These are phyloP conservation scores for Clavispora phyllophila DNA, from an alignment of 805 yeast species.

Conservation along the genomic window DNA sequence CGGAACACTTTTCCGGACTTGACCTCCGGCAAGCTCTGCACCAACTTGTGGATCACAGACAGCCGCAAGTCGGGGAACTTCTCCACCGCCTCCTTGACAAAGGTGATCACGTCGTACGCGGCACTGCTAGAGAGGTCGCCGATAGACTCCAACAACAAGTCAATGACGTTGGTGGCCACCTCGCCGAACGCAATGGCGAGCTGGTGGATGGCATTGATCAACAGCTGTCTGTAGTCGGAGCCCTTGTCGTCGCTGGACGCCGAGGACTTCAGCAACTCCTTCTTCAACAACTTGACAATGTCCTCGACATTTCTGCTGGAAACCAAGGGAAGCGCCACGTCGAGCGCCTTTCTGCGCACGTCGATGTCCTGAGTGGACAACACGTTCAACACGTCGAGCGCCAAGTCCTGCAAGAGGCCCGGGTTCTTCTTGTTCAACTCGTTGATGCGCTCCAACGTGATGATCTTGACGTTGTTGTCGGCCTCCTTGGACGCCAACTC, in stretches of 20 bases:
- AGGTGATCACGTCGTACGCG: constrained; percentile 85
- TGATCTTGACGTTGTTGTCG: constrained; percentile 92
- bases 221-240: constrained; percentile 79
- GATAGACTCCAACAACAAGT: constrained; percentile 77
- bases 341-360: constrained; percentile 83
- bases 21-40: constrained; percentile 56
- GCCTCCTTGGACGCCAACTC: constrained; percentile 87
- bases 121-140: constrained; percentile 79
- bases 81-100: constrained; percentile 91
- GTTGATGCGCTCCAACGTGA: constrained; percentile 80
- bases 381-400: constrained; percentile 81
- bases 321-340: constrained; percentile 74
- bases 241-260: constrained; percentile 72
- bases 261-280: constrained; percentile 77
- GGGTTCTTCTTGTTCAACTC: constrained; percentile 71
- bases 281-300: constrained; percentile 85
- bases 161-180: constrained; percentile 88
- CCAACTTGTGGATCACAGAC: constrained; percentile 57
- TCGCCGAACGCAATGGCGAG: constrained; percentile 86
- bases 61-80: constrained; percentile 77
- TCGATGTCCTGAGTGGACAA: constrained; percentile 85
- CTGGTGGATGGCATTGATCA: constrained; percentile 83
- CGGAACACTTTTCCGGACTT: constrained; percentile 89
- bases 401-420: constrained; percentile 77
- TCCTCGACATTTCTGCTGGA: constrained; percentile 89